A percentile compares a stretch with the other conserved stretches of the same genome.
Conservation (phyloP, 2,329 filamentous ascomycete species). For the Cordyceps tenuipes region DNA sequence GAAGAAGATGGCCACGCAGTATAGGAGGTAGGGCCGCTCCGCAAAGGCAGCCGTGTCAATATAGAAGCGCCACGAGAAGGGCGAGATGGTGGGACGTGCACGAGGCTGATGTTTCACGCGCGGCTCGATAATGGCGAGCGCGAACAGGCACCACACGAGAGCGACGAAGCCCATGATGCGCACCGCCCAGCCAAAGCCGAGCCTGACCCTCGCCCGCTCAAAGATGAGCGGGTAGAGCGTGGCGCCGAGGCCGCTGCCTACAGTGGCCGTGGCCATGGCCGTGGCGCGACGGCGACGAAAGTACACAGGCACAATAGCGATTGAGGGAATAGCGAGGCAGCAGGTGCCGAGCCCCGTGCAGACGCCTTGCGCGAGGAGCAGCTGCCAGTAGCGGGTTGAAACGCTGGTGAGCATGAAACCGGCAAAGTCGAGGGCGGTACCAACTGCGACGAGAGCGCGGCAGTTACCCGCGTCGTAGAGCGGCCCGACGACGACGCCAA, state of each 20-base stretch:
- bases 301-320: slow-evolving; percentile 33
- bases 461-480: slow-evolving; percentile 33
- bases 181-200: slow-evolving; percentile 29
- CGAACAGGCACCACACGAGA: slow-evolving; percentile 23
- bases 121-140: slow-evolving; percentile 21
- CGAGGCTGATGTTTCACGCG: not conserved
- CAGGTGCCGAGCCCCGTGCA: slow-evolving; percentile 35
- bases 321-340: slow-evolving; percentile 28
- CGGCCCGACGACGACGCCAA: slow-evolving; percentile 29
- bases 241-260: slow-evolving; percentile 32
- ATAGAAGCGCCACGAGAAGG: slow-evolving; percentile 16
- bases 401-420: slow-evolving; percentile 32
- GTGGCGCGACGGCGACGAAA: slow-evolving; percentile 27
- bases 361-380: slow-evolving; percentile 33
- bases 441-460: slow-evolving; percentile 22
- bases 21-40: too few species aligned
- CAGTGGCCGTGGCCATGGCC: slow-evolving; percentile 34
- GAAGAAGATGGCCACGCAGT: too few species aligned
- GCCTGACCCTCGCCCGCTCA: slow-evolving; percentile 19
- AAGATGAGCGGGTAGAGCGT: slow-evolving; percentile 32
- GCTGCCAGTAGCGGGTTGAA: slow-evolving; percentile 31
- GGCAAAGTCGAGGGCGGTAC: slow-evolving; percentile 26
- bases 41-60: too few species aligned
- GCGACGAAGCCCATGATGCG: slow-evolving; percentile 28
- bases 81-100: not conserved